Evolutionary conservation across 176 grass and related monocot species (phyloP).

Genomic region (Rhipidocladum racemiflorum): DNA sequence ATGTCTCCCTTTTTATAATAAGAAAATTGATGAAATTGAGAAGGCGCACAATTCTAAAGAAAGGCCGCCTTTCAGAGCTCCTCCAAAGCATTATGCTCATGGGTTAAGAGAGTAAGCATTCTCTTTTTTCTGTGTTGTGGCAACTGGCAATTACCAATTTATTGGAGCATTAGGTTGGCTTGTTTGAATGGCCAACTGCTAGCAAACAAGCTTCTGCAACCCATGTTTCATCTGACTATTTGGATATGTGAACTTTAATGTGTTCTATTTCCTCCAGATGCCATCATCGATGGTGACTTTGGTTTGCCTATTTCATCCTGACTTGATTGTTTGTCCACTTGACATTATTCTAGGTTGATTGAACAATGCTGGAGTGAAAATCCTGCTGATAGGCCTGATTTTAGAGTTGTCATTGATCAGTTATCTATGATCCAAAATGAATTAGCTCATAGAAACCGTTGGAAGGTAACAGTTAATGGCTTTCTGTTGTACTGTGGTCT

Average conservation of each 20-base stretch:
- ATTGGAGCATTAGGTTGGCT: not conserved
- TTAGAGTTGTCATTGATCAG: slow-evolving; percentile 63
- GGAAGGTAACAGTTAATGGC: slow-evolving; percentile 57
- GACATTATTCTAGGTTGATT: slow-evolving; percentile 65
- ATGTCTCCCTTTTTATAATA: slow-evolving; percentile 63
- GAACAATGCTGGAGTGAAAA: slow-evolving; percentile 92
- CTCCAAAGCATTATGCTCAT: slow-evolving; percentile 57
- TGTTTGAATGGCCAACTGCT: not conserved
- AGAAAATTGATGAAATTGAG: slow-evolving; percentile 69
- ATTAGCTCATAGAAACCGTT: slow-evolving; percentile 51
- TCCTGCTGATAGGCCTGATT: slow-evolving; percentile 71
- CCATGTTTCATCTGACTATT: slow-evolving; percentile 2
- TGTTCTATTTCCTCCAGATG: not conserved
- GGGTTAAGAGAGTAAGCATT: slow-evolving; percentile 75
- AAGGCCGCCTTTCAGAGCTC: slow-evolving; percentile 81
- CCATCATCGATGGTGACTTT: not conserved
- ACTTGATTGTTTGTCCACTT: not conserved
- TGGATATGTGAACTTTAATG: not conserved
- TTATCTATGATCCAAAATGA: slow-evolving; percentile 62
- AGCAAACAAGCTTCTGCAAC: not conserved
- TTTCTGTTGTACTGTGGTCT: not conserved
- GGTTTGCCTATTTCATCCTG: slow-evolving; percentile 8
- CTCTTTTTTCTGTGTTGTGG: not conserved
- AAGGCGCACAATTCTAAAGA: slow-evolving; percentile 81
- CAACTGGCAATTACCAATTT: not conserved